Evolutionary conservation across 352 stramenopile species (phyloP), one percentile per base, ranked within the genome.

Genomic region (Phytopythium aichiense): DNA sequence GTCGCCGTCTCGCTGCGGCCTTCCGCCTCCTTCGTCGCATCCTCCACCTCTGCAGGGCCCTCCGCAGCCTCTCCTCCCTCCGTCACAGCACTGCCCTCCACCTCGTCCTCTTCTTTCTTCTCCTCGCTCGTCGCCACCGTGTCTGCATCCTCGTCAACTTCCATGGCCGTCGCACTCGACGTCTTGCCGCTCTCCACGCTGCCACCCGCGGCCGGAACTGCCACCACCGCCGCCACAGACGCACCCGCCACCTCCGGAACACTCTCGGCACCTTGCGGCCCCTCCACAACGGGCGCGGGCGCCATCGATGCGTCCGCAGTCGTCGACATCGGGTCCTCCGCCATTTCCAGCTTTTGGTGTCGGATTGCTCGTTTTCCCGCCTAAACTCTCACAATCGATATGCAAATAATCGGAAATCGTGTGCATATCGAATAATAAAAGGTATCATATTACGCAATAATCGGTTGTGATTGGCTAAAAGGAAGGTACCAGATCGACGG

Each of bases 321-420:
- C 51, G 52, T 33, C 53, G 35, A 12, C 53, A 22, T 46, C 35
- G 38, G 13, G 15, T 58, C 53, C 53, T 37, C 35, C 35, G 53
- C 53, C 53, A 58, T 54, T 54, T 33, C 46, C 46, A 23, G 22
- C 46, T 35, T 20, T 4, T 8, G 30, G 20, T 43, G 20, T 30
- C 2, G 6, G 25, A 18, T 25, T 57, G 53, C 31, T 46, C 31
- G 23, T 48, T 49, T 58, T 58, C 53, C 53, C 53, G 53, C 53
- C 35, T 35, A 15, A 23, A 9, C 33, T 42, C 35, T 33, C 31
- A 28, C 6, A 54, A 54, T 25, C 9, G 8, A 49, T 49, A 25
- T 7, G 35, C 1, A 40, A 15, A 16, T 23, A 7, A 8, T 48
- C 7, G 40, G 0, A 22, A 4, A 4, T 23, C 1, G 40, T 7